Evolutionary conservation across 495 filamentous ascomycete species (phyloP).

Genomic region (Penicillium coprophilum): DNA sequence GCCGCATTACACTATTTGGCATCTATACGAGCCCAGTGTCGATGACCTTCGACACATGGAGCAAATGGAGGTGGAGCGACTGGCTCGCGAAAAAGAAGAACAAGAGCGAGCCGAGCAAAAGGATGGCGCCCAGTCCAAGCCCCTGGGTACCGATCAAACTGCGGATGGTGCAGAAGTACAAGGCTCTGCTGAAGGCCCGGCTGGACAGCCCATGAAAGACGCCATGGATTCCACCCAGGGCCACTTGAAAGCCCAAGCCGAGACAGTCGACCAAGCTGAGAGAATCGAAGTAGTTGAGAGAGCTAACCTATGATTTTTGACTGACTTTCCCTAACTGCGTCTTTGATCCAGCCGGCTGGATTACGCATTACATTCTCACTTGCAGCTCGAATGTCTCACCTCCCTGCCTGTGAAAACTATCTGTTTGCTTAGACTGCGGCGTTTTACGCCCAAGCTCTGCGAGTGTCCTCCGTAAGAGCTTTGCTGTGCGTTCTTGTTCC

Average conservation of each 20-base stretch:
- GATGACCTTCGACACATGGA: slow-evolving; percentile 98
- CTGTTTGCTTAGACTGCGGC: background rate
- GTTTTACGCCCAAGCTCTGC: slow-evolving; percentile 12
- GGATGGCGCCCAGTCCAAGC: slow-evolving; percentile 7
- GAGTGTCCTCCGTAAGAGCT: slow-evolving; percentile 1
- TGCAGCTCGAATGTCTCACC: background rate
- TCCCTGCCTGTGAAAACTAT: background rate
- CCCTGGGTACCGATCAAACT: slow-evolving; percentile 3
- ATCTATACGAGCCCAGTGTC: slow-evolving; percentile 96
- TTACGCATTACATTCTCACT: slow-evolving; percentile 7
- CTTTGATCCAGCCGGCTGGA: slow-evolving; percentile 4
- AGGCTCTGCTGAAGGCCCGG: slow-evolving; percentile 20
- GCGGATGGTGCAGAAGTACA: slow-evolving; percentile 11
- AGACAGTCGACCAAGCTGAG: background rate
- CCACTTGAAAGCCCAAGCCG: background rate
- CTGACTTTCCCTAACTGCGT: background rate
- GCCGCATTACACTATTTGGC: slow-evolving; percentile 99
- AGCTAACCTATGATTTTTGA: background rate
- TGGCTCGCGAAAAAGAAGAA: slow-evolving; percentile 70
- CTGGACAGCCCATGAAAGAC: slow-evolving; percentile 16
- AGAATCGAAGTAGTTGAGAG: background rate
- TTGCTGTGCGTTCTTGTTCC: slow-evolving; percentile 10
- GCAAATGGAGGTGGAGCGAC: slow-evolving; percentile 84
- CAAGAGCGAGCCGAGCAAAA: slow-evolving; percentile 59
- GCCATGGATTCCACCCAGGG: slow-evolving; percentile 15